phyloP scores from a whole-genome alignment of 257 asterid species.

The Fraxinus pennsylvanica region DNA sequence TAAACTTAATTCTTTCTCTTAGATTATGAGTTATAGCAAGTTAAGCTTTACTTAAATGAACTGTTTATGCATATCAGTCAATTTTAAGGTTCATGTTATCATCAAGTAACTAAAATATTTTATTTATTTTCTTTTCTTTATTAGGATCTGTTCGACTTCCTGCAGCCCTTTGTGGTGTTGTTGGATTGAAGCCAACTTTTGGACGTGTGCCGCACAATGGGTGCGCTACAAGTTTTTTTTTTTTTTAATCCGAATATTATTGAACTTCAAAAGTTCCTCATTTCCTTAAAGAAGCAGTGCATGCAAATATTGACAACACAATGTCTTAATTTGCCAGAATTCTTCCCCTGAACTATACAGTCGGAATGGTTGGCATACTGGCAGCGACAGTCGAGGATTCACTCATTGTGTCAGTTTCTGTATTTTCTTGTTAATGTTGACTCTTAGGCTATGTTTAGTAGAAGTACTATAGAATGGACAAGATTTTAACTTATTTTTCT shows the following conservation, averaged over 20 bases:
- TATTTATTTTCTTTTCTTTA: conserved; percentile 12
- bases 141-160: conserved; percentile 93
- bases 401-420: conserved; percentile 59
- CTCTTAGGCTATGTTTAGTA: not conserved
- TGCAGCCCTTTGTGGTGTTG: conserved; percentile 93
- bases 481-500: not conserved
- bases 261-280: not conserved
- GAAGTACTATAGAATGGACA: not conserved
- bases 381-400: conserved; percentile 89
- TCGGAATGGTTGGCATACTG: conserved; percentile 91
- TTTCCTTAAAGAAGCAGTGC: not conserved
- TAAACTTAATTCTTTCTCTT: not conserved
- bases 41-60: not conserved
- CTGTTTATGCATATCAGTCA: not conserved
- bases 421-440: not conserved
- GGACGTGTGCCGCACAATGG: conserved; percentile 83
- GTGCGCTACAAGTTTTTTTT: conserved; percentile 29
- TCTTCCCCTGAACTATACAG: conserved; percentile 84
- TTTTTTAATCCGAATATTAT: not conserved
- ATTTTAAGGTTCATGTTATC: not conserved
- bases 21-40: not conserved
- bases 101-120: not conserved
- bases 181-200: conserved; percentile 89
- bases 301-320: conserved; percentile 1
- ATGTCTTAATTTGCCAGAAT: conserved; percentile 43